A percentile compares a stretch with the other conserved stretches of the same genome.
Conservation (phyloP, 1,284 basidiomycete genomes). For the Sphagnurus paluster region DNA sequence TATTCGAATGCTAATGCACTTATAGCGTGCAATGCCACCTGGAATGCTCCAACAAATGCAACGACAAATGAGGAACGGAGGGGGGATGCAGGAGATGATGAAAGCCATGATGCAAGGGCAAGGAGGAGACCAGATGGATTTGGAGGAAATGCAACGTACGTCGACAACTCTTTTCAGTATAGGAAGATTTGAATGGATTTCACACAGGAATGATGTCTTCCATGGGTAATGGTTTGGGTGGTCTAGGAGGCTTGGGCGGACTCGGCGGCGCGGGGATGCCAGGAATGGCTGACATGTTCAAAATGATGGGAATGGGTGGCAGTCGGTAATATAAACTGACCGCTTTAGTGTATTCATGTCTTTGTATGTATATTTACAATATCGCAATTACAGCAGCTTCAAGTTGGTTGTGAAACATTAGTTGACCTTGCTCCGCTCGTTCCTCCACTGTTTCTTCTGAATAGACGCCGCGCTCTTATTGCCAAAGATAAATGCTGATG, state of each 20-base stretch:
- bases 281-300: slow-evolving; percentile 75
- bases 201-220: slow-evolving; percentile 78
- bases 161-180: too few species aligned
- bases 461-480: slow-evolving; percentile 72
- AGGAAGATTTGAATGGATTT: too few species aligned
- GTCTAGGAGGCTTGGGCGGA: slow-evolving; percentile 62
- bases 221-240: slow-evolving; percentile 67
- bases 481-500: slow-evolving; percentile 74
- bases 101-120: slow-evolving; percentile 93
- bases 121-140: slow-evolving; percentile 78
- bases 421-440: slow-evolving; percentile 23
- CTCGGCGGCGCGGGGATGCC: slow-evolving; percentile 60
- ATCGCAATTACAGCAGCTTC: slow-evolving; percentile 1
- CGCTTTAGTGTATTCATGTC: neutral
- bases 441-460: slow-evolving; percentile 68
- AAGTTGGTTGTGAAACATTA: neutral
- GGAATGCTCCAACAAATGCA: slow-evolving; percentile 88
- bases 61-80: slow-evolving; percentile 77
- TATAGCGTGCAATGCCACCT: slow-evolving; percentile 82
- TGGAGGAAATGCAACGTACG: slow-evolving; percentile 86
- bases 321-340: too few species aligned
- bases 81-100: slow-evolving; percentile 96
- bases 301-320: slow-evolving; percentile 82
- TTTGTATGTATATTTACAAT: slow-evolving; percentile 5
- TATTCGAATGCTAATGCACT: slow-evolving; percentile 9